A percentile compares a stretch with the other conserved stretches of the same genome.
These are phyloP conservation scores for Bauhinia variegata DNA, from an alignment of 306 rosid genomes.

Conservation along the genomic window DNA sequence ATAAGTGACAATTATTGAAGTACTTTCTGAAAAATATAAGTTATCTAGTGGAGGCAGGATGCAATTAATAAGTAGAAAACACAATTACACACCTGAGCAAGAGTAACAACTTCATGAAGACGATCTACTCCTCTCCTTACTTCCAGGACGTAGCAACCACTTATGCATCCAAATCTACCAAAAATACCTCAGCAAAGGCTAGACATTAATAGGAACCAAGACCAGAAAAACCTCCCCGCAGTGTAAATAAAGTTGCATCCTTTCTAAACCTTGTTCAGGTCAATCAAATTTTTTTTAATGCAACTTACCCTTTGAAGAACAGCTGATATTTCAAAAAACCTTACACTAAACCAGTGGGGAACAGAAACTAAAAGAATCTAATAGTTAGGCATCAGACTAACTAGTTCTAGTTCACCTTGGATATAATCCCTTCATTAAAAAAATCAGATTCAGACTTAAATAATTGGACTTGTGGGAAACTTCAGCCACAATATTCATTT, in stretches of 20 bases:
- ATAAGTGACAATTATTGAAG: constrained; percentile 6
- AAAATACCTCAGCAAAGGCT: background rate
- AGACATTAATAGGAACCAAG: constrained; percentile 1
- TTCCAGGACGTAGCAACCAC: constrained; percentile 8
- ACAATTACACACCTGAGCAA: constrained; percentile 77
- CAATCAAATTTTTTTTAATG: constrained; percentile 6
- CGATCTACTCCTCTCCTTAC: constrained; percentile 29
- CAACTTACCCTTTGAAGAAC: constrained; percentile 11
- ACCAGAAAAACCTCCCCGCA: constrained; percentile 1
- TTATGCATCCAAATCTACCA: constrained; percentile 19
- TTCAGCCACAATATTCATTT: background rate
- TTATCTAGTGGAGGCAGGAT: constrained; percentile 17
- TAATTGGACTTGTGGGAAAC: background rate
- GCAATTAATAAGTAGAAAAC: constrained; percentile 19
- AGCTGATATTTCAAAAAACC: too few relatives aligned
- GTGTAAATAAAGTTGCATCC: background rate
- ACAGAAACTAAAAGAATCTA: constrained; percentile 4
- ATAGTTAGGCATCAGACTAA: too few relatives aligned
- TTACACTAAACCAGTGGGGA: constrained; percentile 12
- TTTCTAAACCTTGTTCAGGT: background rate
- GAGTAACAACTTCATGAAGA: constrained; percentile 97
- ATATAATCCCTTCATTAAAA: background rate
- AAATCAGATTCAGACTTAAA: background rate
- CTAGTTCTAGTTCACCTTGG: background rate
- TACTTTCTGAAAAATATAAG: constrained; percentile 6